phyloP scores from a whole-genome alignment of 371 early-diverging fungal genomes.

The Nematocida displodere region DNA sequence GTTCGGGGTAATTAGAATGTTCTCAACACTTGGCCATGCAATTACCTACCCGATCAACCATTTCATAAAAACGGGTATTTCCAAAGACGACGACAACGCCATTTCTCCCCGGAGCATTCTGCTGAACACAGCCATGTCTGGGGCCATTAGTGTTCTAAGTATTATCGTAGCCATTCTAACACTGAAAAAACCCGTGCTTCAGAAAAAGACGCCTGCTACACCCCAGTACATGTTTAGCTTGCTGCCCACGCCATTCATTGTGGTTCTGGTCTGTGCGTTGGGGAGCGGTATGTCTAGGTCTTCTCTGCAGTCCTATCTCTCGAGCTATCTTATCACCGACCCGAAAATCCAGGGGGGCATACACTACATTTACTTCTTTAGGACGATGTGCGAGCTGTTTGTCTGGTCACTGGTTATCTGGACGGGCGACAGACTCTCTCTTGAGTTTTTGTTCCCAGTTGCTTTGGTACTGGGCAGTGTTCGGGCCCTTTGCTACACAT shows the following conservation, averaged over 20 bases:
- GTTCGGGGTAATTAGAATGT: constrained; percentile 33
- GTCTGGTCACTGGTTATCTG: constrained; percentile 47
- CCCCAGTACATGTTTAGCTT: background rate
- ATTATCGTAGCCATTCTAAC: background rate
- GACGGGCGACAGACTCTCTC: constrained; percentile 8
- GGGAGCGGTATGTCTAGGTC: constrained; percentile 48
- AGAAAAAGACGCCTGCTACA: background rate
- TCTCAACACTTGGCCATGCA: constrained; percentile 37
- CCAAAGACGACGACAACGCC: background rate
- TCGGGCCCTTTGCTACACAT: constrained; percentile 22
- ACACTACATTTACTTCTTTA: constrained; percentile 32
- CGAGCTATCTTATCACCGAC: constrained; percentile 13
- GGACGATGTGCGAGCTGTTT: constrained; percentile 35
- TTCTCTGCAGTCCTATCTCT: constrained; percentile 43
- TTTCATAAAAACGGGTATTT: constrained; percentile 2
- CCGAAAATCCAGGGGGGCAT: background rate
- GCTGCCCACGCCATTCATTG: background rate
- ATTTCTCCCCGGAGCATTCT: background rate
- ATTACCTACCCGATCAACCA: constrained; percentile 28
- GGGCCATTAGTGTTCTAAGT: constrained; percentile 4
- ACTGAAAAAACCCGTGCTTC: background rate
- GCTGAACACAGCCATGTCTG: constrained; percentile 17
- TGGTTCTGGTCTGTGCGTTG: constrained; percentile 10
- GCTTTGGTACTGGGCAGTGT: constrained; percentile 15
- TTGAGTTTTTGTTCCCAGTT: constrained; percentile 29